Evolutionary conservation across 352 stramenopile genomes (phyloP), one percentile per base, ranked within the genome.

Genomic region (Pythium oligandrum): DNA sequence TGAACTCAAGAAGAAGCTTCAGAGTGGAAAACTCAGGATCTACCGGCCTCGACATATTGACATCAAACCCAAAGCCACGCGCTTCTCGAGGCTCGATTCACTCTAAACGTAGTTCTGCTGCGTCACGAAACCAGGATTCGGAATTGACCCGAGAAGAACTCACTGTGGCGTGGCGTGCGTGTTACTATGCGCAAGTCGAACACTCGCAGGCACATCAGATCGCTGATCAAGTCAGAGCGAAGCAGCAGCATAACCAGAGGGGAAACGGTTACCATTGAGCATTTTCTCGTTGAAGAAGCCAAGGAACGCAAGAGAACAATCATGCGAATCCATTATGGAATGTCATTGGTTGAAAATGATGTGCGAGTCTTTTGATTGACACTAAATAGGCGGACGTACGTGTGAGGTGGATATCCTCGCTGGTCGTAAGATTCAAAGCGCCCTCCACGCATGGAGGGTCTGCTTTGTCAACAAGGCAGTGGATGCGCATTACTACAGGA

Each of bases 111-210:
- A 12, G 12, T 38, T 8, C 5, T 6, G 1, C 5, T 30, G 48
- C 48, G 35, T 35, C 35, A 35, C 6, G 4, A 11, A 8, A 44
- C 17, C 6, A 46, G 4, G 43, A 42, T 33, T 26, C 44, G 1
- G 50, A 66, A 6, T 51, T 75, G 51, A 53, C n/a, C 10, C 10
- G 56, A 4, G 59, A 71, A 2, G 61, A 63, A 6, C 52, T 77
- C 2, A 57, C 56, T 6, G 50, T 77, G 12, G 61, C 63, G 26
- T 80, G 71, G 71, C 62, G 60, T 7, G 47, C 65, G 51, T 66
- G 63, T 17, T 71, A 73, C 40, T 71, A 68, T 33, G 40, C 75
- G 10, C 71, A 75, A 45, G 45, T 70, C 32, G 68, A 75, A 43
- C 56, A 77, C 59, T 30, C 54, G 6, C 61, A 58, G 36, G 68